These are phyloP conservation scores for Lactarius vividus DNA, from an alignment of 768 basidiomycete species.

Conservation along the genomic window DNA sequence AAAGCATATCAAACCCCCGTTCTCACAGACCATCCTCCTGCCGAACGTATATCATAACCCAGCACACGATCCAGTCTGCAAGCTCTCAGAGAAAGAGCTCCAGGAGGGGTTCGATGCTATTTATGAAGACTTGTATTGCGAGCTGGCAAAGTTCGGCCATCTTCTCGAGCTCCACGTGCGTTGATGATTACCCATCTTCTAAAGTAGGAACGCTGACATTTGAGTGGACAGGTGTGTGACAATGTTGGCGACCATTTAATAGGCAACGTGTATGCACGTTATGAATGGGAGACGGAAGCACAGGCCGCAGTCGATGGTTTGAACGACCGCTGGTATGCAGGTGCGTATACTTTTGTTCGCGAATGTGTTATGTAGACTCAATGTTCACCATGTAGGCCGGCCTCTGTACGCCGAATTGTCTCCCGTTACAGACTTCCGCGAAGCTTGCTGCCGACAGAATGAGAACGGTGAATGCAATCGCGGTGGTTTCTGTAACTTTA, in stretches of 20 bases:
- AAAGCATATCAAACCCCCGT: constrained; percentile 97
- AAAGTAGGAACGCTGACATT: background rate
- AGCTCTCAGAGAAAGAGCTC: constrained; percentile 80
- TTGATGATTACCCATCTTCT: constrained; percentile 23
- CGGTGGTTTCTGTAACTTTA: constrained; percentile 98
- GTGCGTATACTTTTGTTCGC: constrained; percentile 44
- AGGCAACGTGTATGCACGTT: constrained; percentile 96
- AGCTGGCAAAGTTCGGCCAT: constrained; percentile 92
- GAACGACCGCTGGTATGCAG: constrained; percentile 98
- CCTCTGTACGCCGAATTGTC: constrained; percentile 97
- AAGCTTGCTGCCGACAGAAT: constrained; percentile 98
- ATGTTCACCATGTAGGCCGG: constrained; percentile 53
- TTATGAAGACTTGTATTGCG: constrained; percentile 95
- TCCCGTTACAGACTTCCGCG: constrained; percentile 97
- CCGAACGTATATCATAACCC: constrained; percentile 99
- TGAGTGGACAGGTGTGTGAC: constrained; percentile 73
- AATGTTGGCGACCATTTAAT: constrained; percentile 99
- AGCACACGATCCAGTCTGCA: constrained; percentile 87
- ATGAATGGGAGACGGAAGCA: constrained; percentile 98
- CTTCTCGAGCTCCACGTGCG: constrained; percentile 91
- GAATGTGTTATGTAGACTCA: background rate
- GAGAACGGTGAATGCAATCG: constrained; percentile 98
- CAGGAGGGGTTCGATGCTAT: constrained; percentile 92
- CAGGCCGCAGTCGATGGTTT: constrained; percentile 88
- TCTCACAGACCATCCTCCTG: constrained; percentile 93